Conservation (phyloP, 2,329 filamentous ascomycete genomes). For the Nigrospora sphaerica region DNA sequence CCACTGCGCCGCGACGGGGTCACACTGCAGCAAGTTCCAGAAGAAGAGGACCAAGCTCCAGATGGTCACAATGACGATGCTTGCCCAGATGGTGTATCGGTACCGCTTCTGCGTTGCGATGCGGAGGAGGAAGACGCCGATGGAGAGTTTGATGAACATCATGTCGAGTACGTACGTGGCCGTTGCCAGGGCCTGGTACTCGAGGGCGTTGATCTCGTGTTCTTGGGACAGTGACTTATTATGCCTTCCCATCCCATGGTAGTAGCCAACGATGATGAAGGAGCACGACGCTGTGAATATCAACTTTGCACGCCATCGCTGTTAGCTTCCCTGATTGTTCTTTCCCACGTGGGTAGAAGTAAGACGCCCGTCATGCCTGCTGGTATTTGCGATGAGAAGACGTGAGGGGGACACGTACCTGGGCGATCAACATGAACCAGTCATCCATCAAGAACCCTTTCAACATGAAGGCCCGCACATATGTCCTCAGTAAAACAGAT, state of each 20-base stretch:
- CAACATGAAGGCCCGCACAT: slow-evolving; percentile 19
- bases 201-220: slow-evolving; percentile 37
- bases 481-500: slow-evolving; percentile 18
- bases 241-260: slow-evolving; percentile 37
- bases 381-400: no score
- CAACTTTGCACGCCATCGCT: slow-evolving; percentile 16
- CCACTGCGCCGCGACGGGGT: slow-evolving; percentile 40
- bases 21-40: slow-evolving; percentile 41
- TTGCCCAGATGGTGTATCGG: slow-evolving; percentile 37
- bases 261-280: slow-evolving; percentile 36
- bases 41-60: slow-evolving; percentile 42
- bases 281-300: slow-evolving; percentile 40
- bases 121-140: slow-evolving; percentile 43
- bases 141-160: slow-evolving; percentile 51
- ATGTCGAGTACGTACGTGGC: slow-evolving; percentile 44
- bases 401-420: slow-evolving; percentile 22
- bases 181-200: slow-evolving; percentile 46
- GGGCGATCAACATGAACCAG: slow-evolving; percentile 44
- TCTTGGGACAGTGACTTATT: slow-evolving; percentile 33
- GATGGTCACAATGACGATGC: slow-evolving; percentile 36
- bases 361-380: no score
- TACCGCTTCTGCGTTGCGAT: slow-evolving; percentile 39
- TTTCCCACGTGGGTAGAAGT: background rate
- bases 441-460: slow-evolving; percentile 39
- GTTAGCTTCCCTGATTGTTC: background rate